Conservation (phyloP, 371 early-diverging fungal species). For the Mucor sp. region DNA sequence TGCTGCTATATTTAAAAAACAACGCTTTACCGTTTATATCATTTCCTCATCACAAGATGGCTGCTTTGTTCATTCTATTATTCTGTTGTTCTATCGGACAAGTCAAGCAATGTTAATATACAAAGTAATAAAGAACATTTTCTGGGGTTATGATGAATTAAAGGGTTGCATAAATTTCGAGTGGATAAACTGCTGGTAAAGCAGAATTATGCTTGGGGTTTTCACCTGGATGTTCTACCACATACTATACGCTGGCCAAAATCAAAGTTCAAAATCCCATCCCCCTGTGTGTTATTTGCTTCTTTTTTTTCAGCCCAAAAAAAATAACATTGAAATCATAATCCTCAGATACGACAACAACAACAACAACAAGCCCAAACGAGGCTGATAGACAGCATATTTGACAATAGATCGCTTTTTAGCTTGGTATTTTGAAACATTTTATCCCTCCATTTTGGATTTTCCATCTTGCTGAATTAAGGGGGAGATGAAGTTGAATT, state of each 20-base stretch:
- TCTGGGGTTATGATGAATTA: neutral
- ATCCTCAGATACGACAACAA: no score
- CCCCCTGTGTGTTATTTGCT: neutral
- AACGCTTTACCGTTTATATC: neutral
- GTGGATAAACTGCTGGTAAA: neutral
- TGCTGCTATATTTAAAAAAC: constrained; percentile 14
- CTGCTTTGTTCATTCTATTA: neutral
- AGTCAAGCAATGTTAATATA: constrained; percentile 1
- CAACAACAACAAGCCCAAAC: neutral
- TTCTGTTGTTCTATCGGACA: neutral
- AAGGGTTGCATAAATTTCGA: constrained; percentile 3
- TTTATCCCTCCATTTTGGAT: neutral
- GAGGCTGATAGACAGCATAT: neutral
- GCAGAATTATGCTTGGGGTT: neutral
- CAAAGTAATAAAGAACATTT: neutral
- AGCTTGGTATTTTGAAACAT: neutral
- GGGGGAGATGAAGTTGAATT: neutral
- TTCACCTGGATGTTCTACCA: neutral
- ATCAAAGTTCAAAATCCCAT: neutral
- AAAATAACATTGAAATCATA: neutral
- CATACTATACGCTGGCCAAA: neutral
- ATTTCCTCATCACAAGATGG: neutral
- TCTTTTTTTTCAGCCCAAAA: neutral
- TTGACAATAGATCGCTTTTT: neutral
- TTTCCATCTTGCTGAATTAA: neutral